Evolutionary conservation across 78 protist genomes (phyloP).

Genomic region (Cavenderia fasciculata): DNA sequence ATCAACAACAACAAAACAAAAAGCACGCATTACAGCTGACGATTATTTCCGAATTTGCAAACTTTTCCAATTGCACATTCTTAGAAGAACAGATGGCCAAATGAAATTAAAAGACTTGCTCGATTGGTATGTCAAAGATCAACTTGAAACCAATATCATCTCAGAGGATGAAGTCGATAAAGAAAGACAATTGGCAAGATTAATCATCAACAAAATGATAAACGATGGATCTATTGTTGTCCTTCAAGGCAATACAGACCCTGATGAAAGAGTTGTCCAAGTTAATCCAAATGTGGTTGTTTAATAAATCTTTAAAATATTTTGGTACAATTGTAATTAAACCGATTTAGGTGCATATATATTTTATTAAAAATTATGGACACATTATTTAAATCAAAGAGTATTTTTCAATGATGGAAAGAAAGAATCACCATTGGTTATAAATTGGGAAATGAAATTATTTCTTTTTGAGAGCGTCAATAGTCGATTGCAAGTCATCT

Average conservation of each 20-base stretch:
- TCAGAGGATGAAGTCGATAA: neutral
- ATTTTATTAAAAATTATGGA: no score
- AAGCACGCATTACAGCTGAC: neutral
- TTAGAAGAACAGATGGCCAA: neutral
- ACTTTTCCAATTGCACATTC: neutral
- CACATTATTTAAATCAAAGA: no score
- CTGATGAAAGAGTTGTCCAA: constrained; percentile 11
- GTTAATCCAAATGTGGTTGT: constrained; percentile 27
- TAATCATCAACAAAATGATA: constrained; percentile 43
- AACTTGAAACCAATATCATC: neutral
- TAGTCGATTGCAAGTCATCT: no score
- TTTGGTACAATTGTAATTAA: no score
- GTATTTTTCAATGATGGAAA: no score
- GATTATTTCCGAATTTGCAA: neutral
- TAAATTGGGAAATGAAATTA: no score
- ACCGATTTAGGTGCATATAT: no score
- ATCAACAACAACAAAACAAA: no score
- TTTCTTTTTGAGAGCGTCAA: no score
- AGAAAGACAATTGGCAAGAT: neutral
- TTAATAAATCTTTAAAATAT: no score
- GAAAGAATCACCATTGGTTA: no score
- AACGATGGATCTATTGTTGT: constrained; percentile 11
- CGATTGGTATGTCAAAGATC: constrained; percentile 35
- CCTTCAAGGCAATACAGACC: neutral
- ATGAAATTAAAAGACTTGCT: constrained; percentile 23